These are phyloP conservation scores for Geotrichum klebahnii DNA, from an alignment of 1,139 yeast species.

Conservation along the genomic window DNA sequence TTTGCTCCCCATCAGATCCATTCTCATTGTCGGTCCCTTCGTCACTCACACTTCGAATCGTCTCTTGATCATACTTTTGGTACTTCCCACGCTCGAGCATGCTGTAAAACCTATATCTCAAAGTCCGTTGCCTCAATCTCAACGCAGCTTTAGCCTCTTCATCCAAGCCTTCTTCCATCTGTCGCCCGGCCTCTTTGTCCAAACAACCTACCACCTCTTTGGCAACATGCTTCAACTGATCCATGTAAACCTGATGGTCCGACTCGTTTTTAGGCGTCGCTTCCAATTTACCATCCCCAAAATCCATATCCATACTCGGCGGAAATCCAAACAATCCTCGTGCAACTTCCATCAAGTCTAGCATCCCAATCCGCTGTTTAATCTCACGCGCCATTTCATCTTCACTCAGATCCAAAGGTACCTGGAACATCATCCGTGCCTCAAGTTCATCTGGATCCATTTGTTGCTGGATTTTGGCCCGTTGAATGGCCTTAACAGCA, in stretches of 20 bases:
- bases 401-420: constrained; percentile 7
- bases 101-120: not conserved
- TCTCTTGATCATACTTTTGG: not conserved
- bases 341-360: not conserved
- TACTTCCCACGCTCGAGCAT: not conserved
- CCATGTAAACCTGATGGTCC: no score
- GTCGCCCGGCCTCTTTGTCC: no score
- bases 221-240: no score
- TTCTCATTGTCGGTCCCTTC: not conserved
- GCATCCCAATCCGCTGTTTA: not conserved
- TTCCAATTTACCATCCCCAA: no score
- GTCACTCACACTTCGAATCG: not conserved
- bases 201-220: no score
- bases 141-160: not conserved
- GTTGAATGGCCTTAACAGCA: constrained; percentile 13
- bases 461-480: not conserved
- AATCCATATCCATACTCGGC: no score
- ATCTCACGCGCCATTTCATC: not conserved
- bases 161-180: not conserved
- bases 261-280: no score
- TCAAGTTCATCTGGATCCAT: constrained; percentile 1
- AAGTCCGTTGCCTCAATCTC: not conserved
- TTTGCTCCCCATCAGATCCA: not conserved
- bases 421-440: not conserved
- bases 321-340: not conserved